Evolutionary conservation across 495 filamentous ascomycete genomes (phyloP), one percentile per base, ranked within the genome.

Genomic region (Xylaria castorea): DNA sequence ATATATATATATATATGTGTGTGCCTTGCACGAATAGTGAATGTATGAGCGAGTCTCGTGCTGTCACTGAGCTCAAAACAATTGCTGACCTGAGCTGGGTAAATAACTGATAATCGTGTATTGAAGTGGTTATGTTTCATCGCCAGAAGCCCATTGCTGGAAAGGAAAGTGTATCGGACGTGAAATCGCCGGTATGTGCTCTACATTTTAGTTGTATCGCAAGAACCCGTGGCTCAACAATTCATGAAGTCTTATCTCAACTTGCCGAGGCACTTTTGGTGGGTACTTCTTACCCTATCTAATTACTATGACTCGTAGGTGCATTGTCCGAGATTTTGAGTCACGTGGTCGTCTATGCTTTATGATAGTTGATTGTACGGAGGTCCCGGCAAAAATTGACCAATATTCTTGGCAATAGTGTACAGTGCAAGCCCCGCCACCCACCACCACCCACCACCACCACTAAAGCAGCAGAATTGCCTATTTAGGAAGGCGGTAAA

Each of bases 221-320:
- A 9, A 42, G 36, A 62, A 40, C 9, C 36, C 34, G 25, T 14
- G 11, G 60, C 55, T 62, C 18, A 27, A 44, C 38, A 30, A 44
- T n/a, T n/a, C n/a, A n/a, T 64, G 36, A 44, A 44, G 38, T 42
- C 61, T 11, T n/a, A 30, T 7, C 22, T n/a, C 36, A 44, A 44
- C 22, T 64, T 44, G 38, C 61, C 61, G 61, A 64, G 61, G 36
- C 20, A 61, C 34, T 61, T 22, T 22, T 4, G 58, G 34, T 61
- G 58, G 58, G 20, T 61, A 22, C 18, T 1, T 16, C 11, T 32
- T n/a, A n/a, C n/a, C n/a, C n/a, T n/a, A n/a, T n/a, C n/a, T n/a
- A n/a, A n/a, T n/a, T n/a, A n/a, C 9, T 14, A 3, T 27, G 51
- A 1, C 11, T 44, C 42, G 12, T 5, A 44, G 42, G 12, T 44